Conservation (phyloP, 139 green algal genomes). For the Eudorina sp. region DNA sequence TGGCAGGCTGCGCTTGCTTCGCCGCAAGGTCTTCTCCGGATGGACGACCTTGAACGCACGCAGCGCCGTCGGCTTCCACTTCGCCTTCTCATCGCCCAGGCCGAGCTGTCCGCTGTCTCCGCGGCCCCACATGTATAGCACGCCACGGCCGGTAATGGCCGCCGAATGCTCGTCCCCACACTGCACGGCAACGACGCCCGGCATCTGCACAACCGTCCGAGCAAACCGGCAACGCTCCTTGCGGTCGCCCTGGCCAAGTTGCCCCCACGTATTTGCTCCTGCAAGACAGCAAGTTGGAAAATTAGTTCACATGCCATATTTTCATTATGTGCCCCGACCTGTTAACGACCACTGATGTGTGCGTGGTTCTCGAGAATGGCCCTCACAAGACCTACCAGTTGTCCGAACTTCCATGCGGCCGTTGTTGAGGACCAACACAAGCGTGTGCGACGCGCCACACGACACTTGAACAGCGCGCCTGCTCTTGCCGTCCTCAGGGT, state of each 20-base stretch:
- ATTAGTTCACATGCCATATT: too few species aligned
- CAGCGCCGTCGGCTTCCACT: slow-evolving; percentile 68
- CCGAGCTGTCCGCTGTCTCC: slow-evolving; percentile 87
- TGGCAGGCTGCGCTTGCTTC: slow-evolving; percentile 70
- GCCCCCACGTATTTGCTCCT: slow-evolving; percentile 82
- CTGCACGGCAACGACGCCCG: slow-evolving; percentile 67
- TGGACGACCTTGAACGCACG: slow-evolving; percentile 74
- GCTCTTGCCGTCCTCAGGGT: slow-evolving; percentile 50
- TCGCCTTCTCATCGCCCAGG: slow-evolving; percentile 68
- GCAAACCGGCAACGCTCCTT: slow-evolving; percentile 60
- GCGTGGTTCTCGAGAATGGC: background rate
- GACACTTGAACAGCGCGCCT: slow-evolving; percentile 75
- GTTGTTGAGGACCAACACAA: slow-evolving; percentile 68
- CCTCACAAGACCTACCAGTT: slow-evolving; percentile 61
- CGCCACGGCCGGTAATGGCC: slow-evolving; percentile 68
- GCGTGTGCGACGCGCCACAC: slow-evolving; percentile 71
- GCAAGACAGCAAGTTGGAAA: slow-evolving; percentile 19
- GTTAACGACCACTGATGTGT: background rate
- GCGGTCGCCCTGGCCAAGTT: slow-evolving; percentile 81
- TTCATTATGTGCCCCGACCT: too few species aligned
- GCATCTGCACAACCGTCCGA: slow-evolving; percentile 40
- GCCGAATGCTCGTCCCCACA: slow-evolving; percentile 79
- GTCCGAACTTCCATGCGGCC: slow-evolving; percentile 66
- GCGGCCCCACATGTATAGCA: slow-evolving; percentile 85
- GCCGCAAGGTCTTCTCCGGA: slow-evolving; percentile 81